Conservation (phyloP, 805 yeast species). For the Starmerella stigmatis region DNA sequence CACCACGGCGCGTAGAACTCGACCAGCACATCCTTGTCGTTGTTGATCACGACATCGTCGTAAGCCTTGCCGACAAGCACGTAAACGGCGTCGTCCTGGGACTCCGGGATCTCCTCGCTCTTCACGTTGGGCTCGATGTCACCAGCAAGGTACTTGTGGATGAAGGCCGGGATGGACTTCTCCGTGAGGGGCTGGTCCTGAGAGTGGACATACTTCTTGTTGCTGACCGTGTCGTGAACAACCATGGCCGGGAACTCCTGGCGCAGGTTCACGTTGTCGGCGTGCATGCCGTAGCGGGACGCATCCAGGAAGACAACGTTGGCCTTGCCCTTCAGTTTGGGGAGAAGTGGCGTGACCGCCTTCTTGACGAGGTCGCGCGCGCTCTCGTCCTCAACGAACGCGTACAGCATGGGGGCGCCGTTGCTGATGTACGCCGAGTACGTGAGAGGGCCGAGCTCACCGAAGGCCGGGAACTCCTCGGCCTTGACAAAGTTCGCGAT, state of each 20-base stretch:
- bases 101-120: constrained; percentile 64
- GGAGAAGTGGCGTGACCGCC: constrained; percentile 53
- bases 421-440: constrained; percentile 64
- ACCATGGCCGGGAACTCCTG: constrained; percentile 76
- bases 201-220: constrained; percentile 67
- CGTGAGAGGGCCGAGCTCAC: constrained; percentile 74
- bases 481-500: constrained; percentile 42
- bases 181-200: constrained; percentile 47
- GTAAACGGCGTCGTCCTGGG: constrained; percentile 58
- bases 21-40: constrained; percentile 63
- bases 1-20: constrained; percentile 85
- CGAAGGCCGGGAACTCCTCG: constrained; percentile 73
- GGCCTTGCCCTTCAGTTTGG: constrained; percentile 63
- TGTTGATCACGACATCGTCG: constrained; percentile 51
- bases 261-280: constrained; percentile 74
- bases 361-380: constrained; percentile 50
- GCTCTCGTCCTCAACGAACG: constrained; percentile 63
- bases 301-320: constrained; percentile 89
- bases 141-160: constrained; percentile 54
- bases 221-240: constrained; percentile 58
- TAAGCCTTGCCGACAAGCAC: constrained; percentile 79
- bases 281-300: constrained; percentile 68
- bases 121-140: constrained; percentile 61
- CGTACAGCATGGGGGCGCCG: constrained; percentile 72
- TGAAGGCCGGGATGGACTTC: constrained; percentile 48